phyloP scores from a whole-genome alignment of 176 grass and related monocot species.

The Raddia guianensis region DNA sequence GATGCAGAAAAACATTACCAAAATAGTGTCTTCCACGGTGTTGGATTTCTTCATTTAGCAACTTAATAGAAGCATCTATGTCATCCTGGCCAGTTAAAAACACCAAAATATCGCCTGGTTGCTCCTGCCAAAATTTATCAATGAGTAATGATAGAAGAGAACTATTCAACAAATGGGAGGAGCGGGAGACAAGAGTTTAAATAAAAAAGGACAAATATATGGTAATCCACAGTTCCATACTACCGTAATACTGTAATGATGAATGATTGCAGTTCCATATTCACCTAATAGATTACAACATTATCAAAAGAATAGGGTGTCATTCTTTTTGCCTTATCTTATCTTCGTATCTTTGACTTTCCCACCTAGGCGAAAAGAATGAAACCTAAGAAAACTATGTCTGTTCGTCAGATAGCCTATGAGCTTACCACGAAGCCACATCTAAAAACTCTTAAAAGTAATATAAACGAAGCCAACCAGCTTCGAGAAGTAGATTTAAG shows the following conservation, averaged over 20 bases:
- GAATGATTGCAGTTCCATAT: constrained; percentile 25
- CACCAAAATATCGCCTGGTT: constrained; percentile 88
- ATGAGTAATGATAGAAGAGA: constrained; percentile 15
- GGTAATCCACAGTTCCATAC: not conserved
- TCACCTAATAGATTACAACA: constrained; percentile 1
- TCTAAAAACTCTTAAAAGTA: too few species aligned
- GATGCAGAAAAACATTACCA: constrained; percentile 46
- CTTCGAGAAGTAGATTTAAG: too few species aligned
- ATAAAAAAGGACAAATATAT: not conserved
- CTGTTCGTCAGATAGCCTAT: not conserved
- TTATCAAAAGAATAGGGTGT: not conserved
- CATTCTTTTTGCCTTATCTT: too few species aligned
- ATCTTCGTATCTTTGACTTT: too few species aligned
- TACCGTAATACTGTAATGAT: not conserved
- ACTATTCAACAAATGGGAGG: not conserved
- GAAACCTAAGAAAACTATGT: not conserved
- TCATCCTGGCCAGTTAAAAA: constrained; percentile 98
- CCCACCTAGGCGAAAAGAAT: too few species aligned
- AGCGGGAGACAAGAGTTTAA: not conserved
- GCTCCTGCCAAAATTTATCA: constrained; percentile 53
- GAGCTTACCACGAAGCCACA: not conserved
- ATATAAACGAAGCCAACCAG: too few species aligned
- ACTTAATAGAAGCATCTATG: constrained; percentile 77
- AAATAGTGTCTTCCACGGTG: constrained; percentile 50
- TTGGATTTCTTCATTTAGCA: constrained; percentile 74